These are phyloP conservation scores for Microbotryum intermedium DNA, from an alignment of 1,284 basidiomycete species.

Conservation along the genomic window DNA sequence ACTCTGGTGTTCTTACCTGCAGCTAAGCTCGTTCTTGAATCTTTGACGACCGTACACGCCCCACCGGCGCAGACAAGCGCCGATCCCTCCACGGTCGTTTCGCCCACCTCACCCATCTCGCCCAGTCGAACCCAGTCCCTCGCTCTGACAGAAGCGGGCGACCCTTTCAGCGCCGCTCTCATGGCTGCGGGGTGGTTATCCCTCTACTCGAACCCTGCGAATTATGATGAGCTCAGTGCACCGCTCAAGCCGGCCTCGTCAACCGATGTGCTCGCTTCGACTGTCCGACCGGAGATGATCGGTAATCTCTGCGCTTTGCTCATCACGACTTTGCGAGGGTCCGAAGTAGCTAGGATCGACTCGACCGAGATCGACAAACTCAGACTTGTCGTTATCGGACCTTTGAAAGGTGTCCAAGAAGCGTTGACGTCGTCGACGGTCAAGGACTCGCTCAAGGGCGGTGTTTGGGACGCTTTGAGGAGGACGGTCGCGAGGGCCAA, in stretches of 20 bases:
- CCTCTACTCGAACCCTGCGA: neutral
- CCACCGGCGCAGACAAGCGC: neutral
- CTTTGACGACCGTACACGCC: slow-evolving; percentile 38
- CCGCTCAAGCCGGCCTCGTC: neutral
- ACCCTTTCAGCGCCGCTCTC: slow-evolving; percentile 8
- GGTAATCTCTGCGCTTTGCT: slow-evolving; percentile 15
- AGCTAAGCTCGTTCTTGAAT: slow-evolving; percentile 56
- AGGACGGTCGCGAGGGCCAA: neutral
- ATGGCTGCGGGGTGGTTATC: slow-evolving; percentile 14
- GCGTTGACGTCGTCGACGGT: neutral
- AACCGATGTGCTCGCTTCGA: neutral
- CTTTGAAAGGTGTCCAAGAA: neutral
- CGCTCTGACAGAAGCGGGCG: neutral
- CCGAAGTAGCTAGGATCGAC: neutral
- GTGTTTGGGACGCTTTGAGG: neutral
- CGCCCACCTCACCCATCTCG: neutral
- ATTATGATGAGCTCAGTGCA: neutral
- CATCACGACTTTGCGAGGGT: slow-evolving; percentile 1
- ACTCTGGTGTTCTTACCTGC: slow-evolving; percentile 2
- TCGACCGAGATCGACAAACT: neutral
- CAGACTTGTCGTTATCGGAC: neutral
- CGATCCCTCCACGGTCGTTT: neutral
- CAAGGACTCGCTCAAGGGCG: neutral
- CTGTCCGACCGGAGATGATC: slow-evolving; percentile 25
- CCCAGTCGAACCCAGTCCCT: neutral